phyloP scores from a whole-genome alignment of 176 grass and related monocot species.

The Tillandsia fasciculata region DNA sequence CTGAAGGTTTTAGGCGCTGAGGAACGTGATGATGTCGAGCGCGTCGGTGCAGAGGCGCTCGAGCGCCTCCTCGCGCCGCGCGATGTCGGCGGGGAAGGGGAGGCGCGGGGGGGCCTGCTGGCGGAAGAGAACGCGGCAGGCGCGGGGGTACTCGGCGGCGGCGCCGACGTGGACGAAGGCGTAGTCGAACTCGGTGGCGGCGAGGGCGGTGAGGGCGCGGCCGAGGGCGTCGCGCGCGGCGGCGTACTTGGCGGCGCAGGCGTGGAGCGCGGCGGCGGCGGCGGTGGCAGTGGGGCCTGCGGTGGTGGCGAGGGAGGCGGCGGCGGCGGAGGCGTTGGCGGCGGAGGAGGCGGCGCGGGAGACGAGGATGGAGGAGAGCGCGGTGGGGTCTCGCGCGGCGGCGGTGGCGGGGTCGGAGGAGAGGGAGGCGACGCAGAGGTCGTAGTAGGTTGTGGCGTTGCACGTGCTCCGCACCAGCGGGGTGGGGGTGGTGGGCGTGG shows the following conservation, averaged over 20 bases:
- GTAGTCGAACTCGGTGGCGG: constrained; percentile 45
- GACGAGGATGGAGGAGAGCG: constrained; percentile 58
- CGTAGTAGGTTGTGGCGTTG: constrained; percentile 70
- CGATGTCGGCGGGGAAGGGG: constrained; percentile 50
- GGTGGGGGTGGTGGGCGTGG: background rate
- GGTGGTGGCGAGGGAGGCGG: constrained; percentile 22
- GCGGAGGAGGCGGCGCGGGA: constrained; percentile 45
- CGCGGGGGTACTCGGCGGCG: constrained; percentile 71
- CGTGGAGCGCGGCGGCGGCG: constrained; percentile 30
- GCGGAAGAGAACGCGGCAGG: constrained; percentile 57
- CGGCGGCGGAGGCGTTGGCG: constrained; percentile 31
- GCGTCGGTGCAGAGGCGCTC: constrained; percentile 56
- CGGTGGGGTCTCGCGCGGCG: constrained; percentile 47
- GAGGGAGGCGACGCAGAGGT: constrained; percentile 61
- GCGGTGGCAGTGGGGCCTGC: constrained; percentile 2
- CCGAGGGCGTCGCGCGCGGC: constrained; percentile 43
- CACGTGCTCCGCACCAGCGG: constrained; percentile 55
- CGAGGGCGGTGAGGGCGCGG: constrained; percentile 33
- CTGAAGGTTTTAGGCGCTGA: background rate
- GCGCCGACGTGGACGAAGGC: constrained; percentile 70
- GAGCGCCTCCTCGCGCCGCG: constrained; percentile 38
- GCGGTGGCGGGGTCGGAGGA: constrained; percentile 46
- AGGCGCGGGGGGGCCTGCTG: constrained; percentile 23
- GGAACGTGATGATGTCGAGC: constrained; percentile 70
- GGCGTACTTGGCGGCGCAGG: constrained; percentile 55